phyloP scores from a whole-genome alignment of 495 filamentous ascomycete genomes.

The Hyaloscypha variabilis region DNA sequence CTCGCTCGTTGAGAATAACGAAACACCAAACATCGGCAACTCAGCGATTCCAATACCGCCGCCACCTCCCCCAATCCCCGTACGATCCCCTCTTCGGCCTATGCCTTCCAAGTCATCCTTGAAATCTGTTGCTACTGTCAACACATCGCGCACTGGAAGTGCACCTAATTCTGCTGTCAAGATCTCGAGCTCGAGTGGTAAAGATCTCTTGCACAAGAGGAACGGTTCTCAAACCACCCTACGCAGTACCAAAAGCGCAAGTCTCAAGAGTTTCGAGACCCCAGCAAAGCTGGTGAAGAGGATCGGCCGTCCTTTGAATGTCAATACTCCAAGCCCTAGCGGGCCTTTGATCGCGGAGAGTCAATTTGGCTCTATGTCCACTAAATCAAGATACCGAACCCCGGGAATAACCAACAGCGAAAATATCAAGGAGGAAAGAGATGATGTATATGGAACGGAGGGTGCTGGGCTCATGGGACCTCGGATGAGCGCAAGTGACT shows the following conservation, averaged over 20 bases:
- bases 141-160: conserved; percentile 3
- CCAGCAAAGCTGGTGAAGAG: conserved; percentile 29
- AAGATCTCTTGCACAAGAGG: conserved; percentile 23
- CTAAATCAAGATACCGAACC: conserved; percentile 16
- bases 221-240: conserved; percentile 19
- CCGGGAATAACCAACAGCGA: conserved; percentile 7
- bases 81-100: conserved; percentile 21
- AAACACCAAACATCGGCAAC: background rate
- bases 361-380: conserved; percentile 21
- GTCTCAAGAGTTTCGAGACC: conserved; percentile 24
- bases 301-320: background rate
- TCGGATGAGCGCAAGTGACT: conserved; percentile 14
- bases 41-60: conserved; percentile 18
- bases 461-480: conserved; percentile 27
- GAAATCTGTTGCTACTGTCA: conserved; percentile 10
- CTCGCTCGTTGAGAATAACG: conserved; percentile 27
- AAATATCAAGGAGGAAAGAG: conserved; percentile 20
- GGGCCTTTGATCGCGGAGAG: conserved; percentile 10
- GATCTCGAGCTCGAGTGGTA: conserved; percentile 10
- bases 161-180: conserved; percentile 21
- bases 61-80: conserved; percentile 29
- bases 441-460: conserved; percentile 33
- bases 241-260: conserved; percentile 19
- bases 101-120: conserved; percentile 23
- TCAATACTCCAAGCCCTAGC: conserved; percentile 3